Percentiles rank a stretch among this genome's conserved stretches.
Evolutionary conservation across 2,329 filamentous ascomycete species (phyloP).

Genomic region (Penicillium griseofulvum): DNA sequence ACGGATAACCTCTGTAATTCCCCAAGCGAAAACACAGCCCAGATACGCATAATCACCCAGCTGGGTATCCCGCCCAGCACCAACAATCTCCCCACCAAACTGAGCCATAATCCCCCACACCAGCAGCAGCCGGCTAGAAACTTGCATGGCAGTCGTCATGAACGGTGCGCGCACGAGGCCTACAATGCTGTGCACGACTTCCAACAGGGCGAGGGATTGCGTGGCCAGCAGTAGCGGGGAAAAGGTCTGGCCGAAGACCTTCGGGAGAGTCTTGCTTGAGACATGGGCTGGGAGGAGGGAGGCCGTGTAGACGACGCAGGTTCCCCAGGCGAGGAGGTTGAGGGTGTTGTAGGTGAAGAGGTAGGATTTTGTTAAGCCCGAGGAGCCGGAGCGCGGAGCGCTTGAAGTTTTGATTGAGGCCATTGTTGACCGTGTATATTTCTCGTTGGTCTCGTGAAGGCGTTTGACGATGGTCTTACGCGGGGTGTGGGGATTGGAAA

Average conservation of each 20-base stretch:
- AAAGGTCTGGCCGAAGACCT: conserved; percentile 49
- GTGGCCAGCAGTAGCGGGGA: conserved; percentile 55
- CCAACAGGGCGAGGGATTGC: conserved; percentile 78
- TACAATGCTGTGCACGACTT: conserved; percentile 75
- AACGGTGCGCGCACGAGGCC: conserved; percentile 84
- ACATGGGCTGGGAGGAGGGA: conserved; percentile 55
- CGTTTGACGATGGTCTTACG: conserved; percentile 10
- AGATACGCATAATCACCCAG: conserved; percentile 44
- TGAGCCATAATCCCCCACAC: conserved; percentile 79
- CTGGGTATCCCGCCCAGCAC: conserved; percentile 21
- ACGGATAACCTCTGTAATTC: conserved; percentile 83
- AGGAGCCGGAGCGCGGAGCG: conserved; percentile 28
- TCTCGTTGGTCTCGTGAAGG: neutral
- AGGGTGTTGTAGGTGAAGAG: conserved; percentile 81
- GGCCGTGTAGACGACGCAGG: conserved; percentile 68
- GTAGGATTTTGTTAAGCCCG: conserved; percentile 62
- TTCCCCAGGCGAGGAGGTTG: conserved; percentile 74
- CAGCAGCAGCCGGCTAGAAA: conserved; percentile 79
- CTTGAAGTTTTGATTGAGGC: conserved; percentile 12
- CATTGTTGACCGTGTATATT: conserved; percentile 11
- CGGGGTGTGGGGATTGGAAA: conserved; percentile 8
- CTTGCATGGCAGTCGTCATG: conserved; percentile 84
- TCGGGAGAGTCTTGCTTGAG: conserved; percentile 43
- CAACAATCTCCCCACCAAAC: conserved; percentile 51
- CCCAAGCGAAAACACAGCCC: conserved; percentile 74